A percentile compares a stretch with the other conserved stretches of the same genome.
phyloP scores from a whole-genome alignment of 257 asterid genomes.

The Ajuga chamaepitys region DNA sequence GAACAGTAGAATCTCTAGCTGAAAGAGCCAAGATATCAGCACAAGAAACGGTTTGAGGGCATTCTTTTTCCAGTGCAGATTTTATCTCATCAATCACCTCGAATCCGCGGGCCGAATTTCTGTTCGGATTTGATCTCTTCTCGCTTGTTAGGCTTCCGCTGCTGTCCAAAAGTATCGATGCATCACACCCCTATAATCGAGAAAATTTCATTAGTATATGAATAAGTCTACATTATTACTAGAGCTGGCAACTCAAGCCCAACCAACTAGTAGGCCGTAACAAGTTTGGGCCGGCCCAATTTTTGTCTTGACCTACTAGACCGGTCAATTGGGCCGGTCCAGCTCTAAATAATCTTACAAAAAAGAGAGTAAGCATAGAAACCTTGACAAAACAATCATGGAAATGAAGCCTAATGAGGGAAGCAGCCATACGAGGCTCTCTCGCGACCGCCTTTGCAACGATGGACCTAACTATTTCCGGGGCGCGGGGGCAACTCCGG shows the following conservation, averaged over 20 bases:
- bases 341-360: no score
- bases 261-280: no score
- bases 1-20: conserved; percentile 78
- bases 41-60: conserved; percentile 86
- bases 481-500: conserved; percentile 64
- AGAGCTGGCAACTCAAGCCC: no score
- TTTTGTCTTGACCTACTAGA: no score
- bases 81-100: conserved; percentile 87
- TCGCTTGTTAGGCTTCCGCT: conserved; percentile 42
- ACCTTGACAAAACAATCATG: conserved; percentile 98
- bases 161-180: conserved; percentile 76
- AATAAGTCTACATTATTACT: no score
- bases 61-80: conserved; percentile 63
- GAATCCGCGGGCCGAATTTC: conserved; percentile 79
- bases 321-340: no score
- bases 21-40: conserved; percentile 80
- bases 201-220: neutral
- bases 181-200: conserved; percentile 72
- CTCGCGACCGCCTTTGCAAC: conserved; percentile 73
- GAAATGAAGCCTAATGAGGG: conserved; percentile 80
- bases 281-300: no score
- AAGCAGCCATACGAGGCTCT: conserved; percentile 95
- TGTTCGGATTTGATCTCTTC: conserved; percentile 67
- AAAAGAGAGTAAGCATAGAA: neutral
- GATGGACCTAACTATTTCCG: conserved; percentile 50